Base-by-base conservation (phyloP, 768 basidiomycete species). In the Terana coerulea region DNA sequence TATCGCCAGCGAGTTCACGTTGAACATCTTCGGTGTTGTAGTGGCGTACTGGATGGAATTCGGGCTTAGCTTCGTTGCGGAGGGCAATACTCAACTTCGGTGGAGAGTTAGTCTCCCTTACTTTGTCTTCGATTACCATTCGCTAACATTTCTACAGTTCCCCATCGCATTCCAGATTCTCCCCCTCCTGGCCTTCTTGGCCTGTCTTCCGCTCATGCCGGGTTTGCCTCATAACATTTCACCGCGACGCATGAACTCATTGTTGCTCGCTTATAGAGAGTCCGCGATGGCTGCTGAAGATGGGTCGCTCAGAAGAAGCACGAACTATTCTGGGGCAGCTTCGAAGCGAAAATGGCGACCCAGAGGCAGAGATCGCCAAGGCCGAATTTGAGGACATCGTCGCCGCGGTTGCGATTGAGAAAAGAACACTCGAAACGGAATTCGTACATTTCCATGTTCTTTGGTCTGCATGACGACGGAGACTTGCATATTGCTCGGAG, bases 41-140 rank as follows among this genome's bases (percentile, higher is more conserved):
- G 69, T 74, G 30, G 73, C 73, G 6, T 75, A 75, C 49, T 75
- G 73, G 72, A 63, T 75, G 7, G 71, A 75, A 50, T 75, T 75
- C 57, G 73, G 69, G 2, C 68, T 75, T 4, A 70, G 71, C 8
- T 75, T 73, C 53, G 59, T 75, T 22, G 74, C 70, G 8, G 71
- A 75, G 53, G 73, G 74, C 33, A 64, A 60, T 10, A 69, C 70
- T 12, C 70, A 74, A 56, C 61, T 69, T 17, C 61, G 66, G 6
- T 68, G 64, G 66, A 54, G 66, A 59, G 65, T 68, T 54, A 25
- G 67, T 62, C 40, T 3, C 11, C 12, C 21, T 30, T 28, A n/a
- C 22, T 5, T 40, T 39, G 12, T 34, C 43, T 14, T 25, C 17
- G 11, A 28, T 24, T 28, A 12, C 21, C 40, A 26, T 39, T 34